These are phyloP conservation scores for Lignosus rhinocerotis DNA, from an alignment of 1,284 basidiomycete species.

Conservation along the genomic window DNA sequence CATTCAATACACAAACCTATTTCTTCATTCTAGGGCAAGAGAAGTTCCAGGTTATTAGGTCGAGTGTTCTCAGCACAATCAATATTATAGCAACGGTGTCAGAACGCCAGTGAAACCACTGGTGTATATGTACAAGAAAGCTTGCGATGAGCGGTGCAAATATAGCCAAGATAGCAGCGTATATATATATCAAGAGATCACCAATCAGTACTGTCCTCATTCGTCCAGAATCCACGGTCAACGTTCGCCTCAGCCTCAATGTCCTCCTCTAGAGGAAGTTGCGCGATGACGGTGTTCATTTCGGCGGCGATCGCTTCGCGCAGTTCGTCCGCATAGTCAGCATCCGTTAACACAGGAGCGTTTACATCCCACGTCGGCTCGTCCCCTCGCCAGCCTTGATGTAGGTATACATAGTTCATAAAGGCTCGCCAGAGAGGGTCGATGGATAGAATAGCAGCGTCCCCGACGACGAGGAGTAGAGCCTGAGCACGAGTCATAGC, in stretches of 20 bases:
- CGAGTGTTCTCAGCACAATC: too few species aligned
- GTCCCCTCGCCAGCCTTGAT: conserved; percentile 50
- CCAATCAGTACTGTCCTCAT: neutral
- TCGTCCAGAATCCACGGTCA: conserved; percentile 4
- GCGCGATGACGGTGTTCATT: conserved; percentile 52
- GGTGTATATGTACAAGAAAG: neutral
- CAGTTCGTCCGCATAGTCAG: conserved; percentile 32
- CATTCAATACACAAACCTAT: too few species aligned
- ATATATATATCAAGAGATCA: neutral
- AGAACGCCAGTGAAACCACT: too few species aligned
- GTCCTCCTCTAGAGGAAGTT: conserved; percentile 47
- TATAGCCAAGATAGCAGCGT: neutral
- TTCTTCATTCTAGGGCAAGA: too few species aligned
- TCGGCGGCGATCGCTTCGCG: conserved; percentile 39
- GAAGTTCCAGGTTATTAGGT: too few species aligned
- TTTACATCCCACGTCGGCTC: conserved; percentile 52
- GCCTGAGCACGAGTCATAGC: conserved; percentile 53
- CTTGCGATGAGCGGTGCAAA: neutral
- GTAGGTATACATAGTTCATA: conserved; percentile 49
- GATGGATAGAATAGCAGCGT: conserved; percentile 51
- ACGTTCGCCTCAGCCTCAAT: conserved; percentile 26
- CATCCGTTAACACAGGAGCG: conserved; percentile 31
- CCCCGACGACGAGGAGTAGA: conserved; percentile 57
- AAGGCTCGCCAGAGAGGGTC: conserved; percentile 54
- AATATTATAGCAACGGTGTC: too few species aligned